Evolutionary conservation across 345 rosid species (phyloP).

Genomic region (Excoecaria agallocha): DNA sequence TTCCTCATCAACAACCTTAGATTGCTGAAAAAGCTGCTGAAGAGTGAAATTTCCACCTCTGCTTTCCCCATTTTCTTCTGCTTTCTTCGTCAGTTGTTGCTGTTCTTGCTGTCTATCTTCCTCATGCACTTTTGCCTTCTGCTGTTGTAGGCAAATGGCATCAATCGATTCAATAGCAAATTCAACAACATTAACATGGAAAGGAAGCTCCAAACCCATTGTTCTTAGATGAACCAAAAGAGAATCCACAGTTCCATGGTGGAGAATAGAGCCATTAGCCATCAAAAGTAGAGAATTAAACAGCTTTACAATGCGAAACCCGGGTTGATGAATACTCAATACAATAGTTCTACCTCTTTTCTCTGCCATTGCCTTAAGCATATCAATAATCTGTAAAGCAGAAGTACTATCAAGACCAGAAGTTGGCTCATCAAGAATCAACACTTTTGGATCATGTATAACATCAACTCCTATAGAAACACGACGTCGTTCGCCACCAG

Average conservation of each 20-base stretch:
- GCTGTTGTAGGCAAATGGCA: slow-evolving; percentile 34
- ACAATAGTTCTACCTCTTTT: slow-evolving; percentile 67
- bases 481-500: slow-evolving; percentile 95
- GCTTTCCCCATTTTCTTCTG: slow-evolving; percentile 38
- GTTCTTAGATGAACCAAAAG: slow-evolving; percentile 46
- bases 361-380: slow-evolving; percentile 93
- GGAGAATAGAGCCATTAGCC: slow-evolving; percentile 74
- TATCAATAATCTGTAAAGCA: slow-evolving; percentile 74
- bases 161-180: slow-evolving; percentile 83
- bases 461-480: slow-evolving; percentile 95
- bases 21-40: slow-evolving; percentile 81
- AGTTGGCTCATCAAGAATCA: slow-evolving; percentile 96
- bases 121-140: slow-evolving; percentile 12
- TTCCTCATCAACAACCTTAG: slow-evolving; percentile 65
- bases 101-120: slow-evolving; percentile 23
- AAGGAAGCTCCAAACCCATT: slow-evolving; percentile 62
- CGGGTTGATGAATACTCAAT: slow-evolving; percentile 88
- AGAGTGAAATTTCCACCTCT: slow-evolving; percentile 61
- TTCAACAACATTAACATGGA: slow-evolving; percentile 68
- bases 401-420: slow-evolving; percentile 92
- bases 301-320: slow-evolving; percentile 81
- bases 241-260: slow-evolving; percentile 75
- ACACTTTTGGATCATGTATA: slow-evolving; percentile 80
- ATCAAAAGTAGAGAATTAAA: slow-evolving; percentile 72
- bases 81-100: slow-evolving; percentile 12